Evolutionary conservation across 208 protist genomes (phyloP), one percentile per base, ranked within the genome.

Genomic region (Porcisia deanei): DNA sequence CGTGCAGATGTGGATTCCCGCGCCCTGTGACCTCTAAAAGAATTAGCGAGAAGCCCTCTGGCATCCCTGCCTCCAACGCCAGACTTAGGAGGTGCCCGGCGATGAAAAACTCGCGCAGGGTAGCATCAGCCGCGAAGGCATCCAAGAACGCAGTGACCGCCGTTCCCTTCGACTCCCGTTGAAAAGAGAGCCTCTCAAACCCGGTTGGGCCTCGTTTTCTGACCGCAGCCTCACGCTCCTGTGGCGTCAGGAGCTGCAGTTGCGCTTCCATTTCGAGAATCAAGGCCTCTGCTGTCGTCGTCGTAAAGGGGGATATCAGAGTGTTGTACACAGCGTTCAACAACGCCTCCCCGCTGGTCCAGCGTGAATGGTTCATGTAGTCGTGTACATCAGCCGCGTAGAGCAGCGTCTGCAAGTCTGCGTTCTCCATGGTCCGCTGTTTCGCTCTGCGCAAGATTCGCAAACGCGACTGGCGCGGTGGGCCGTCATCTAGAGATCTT

Each of bases 11-110:
- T 7, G 34, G 60, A 61, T 95, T 95, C 16, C 71, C 75, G 66
- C 81, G 78, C 14, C 85, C 77, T 14, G 64, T 59, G 12, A 88
- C 89, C 67, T 95, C 89, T 37, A 82, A 63, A 16, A 95, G 71
- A 22, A 95, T 30, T 12, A 97, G 76, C 18, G 91, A 90, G 47
- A 97, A 94, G 16, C 91, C 93, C 54, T 94, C 82, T 20, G 91
- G 88, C 49, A 85, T 83, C 47, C 89, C 88, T 22, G 84, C 84
- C 75, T 89, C 77, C 67, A 97, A 71, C 30, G 89, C 66, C 18
- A 73, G 73, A 70, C 82, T 49, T 43, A 94, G 53, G 25, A 95
- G 82, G 60, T 86, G 84, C 25, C 88, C 68, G 1, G 91, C 89
- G 39, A 94, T 83, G 39, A 82, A 76, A 54, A 82, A 64, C 73